Base-by-base conservation (phyloP, 148 eudicot species). In the Chenopodium suecicum region DNA sequence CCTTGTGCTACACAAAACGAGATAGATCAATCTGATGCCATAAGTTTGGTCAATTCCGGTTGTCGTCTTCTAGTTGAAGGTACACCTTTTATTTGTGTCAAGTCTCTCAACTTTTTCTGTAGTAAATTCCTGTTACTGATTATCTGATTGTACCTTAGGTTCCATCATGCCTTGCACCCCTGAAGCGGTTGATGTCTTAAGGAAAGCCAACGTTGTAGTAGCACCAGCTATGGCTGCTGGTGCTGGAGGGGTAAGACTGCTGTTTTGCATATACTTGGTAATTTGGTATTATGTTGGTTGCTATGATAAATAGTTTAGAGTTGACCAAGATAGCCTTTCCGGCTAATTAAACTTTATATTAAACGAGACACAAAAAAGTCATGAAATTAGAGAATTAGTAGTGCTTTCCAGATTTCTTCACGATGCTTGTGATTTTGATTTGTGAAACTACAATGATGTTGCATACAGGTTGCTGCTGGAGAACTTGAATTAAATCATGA, bases 181-280 rank as follows among this genome's bases (percentile, higher is more conserved):
- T 77, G 99, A 94, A 87, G 99, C 99, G 74, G 90, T 88, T 83
- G 99, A 97, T 80, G 90, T 94, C 70, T 83, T 97, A 76, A 90
- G 94, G 81, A 94, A 93, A 87, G 97, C 94, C 63, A 97, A 90
- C 84, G 94, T 97, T 84, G 82, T 94, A 41, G 86, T 94, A 84
- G 99, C 97, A 80, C 99, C 99, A 82, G 90, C 99, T 70, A 91
- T 94, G 89, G 99, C 99, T 80, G 97, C 97, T 72, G 99, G 99
- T 88, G 94, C 89, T 52, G 98, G 97, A 86, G 99, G 99, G 97
- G 98, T 97, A 89, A 78, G 87, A 63, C 37, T 50, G 74, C 56
- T 83, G 66, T 47, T 78, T 73, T 47, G 50, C 46, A 75, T 27
- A 79, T 70, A 17, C 29, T 46, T 62, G 76, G 47, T 41, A 41